Evolutionary conservation across 345 rosid species (phyloP), one percentile per base, ranked within the genome.

Genomic region (Ricinus communis): DNA sequence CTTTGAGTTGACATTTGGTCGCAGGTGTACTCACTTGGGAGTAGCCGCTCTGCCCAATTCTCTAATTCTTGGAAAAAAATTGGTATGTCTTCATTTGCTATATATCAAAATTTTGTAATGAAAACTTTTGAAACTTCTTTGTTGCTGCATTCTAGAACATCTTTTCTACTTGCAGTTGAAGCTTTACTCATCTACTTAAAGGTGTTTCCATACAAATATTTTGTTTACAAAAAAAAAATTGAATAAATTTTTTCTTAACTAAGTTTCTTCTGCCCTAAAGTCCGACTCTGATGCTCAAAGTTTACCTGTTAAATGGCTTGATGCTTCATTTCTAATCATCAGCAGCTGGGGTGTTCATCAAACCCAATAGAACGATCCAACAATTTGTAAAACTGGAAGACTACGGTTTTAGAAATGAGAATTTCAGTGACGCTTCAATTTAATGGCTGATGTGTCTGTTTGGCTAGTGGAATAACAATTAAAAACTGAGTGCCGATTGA

Each of bases 21-120:
- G 22, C 75, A 93, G 98, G 74, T 89, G 51, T 91, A 87, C 81
- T 84, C 98, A 58, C 85, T 80, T 61, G 90, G 90, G 75, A 93
- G 96, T 87, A 75, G 68, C 57, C 88, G 70, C 65, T 89, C 88
- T 82, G 86, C 88, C 64, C 88, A 79, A 19, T 84, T 74, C 78
- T 73, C 74, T 70, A 67, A 74, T 63, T 64, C 79, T 18, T 93
- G 97, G 97, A 86, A 78, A 81, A 77, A 80, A 79, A 85, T 87
- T 49, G 90, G 93, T 90, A 83, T 38, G 76, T 45, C 49, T 62
- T 62, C 46, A 50, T 69, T 62, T 68, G 27, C 25, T 62, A 65
- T 25, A 28, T 49, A 15, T 71, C 12, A 54, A 70, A 50, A 11
- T 66, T 57, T 41, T 16, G 5, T 63, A 13, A 28, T 43, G 7